Percentiles rank a stretch among this genome's conserved stretches.
Evolutionary conservation across 495 filamentous ascomycete species (phyloP).

Genomic region (Penicillium macrosclerotiorum): DNA sequence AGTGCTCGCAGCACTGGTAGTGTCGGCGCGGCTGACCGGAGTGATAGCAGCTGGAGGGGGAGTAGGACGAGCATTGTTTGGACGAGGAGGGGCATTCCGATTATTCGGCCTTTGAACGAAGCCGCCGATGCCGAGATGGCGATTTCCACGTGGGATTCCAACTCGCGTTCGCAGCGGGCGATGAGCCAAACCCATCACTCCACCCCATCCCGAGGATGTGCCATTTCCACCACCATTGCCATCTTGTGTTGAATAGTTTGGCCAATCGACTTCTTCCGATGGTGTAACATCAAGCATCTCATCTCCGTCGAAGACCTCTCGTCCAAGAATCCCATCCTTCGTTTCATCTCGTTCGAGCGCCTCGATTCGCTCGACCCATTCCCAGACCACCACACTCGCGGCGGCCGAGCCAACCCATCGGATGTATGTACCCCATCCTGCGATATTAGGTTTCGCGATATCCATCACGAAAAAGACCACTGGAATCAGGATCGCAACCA

Average conservation of each 20-base stretch:
- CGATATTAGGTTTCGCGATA: conserved; percentile 80
- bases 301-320: conserved; percentile 95
- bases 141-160: conserved; percentile 22
- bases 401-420: conserved; percentile 96
- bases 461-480: conserved; percentile 96
- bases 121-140: conserved; percentile 21
- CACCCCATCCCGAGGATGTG: conserved; percentile 45
- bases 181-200: conserved; percentile 39
- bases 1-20: conserved; percentile 74
- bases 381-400: conserved; percentile 97
- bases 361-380: conserved; percentile 99
- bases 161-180: conserved; percentile 39
- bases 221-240: conserved; percentile 39
- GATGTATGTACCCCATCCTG: conserved; percentile 96
- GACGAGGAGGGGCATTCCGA: conserved; percentile 15
- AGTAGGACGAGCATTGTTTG: conserved; percentile 49
- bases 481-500: conserved; percentile 79
- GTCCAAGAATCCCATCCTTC: conserved; percentile 90
- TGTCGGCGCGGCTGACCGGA: conserved; percentile 75
- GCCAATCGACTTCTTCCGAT: conserved; percentile 56
- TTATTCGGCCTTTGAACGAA: conserved; percentile 15
- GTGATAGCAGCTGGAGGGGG: conserved; percentile 64
- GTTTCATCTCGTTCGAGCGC: conserved; percentile 92
- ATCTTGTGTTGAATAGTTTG: conserved; percentile 35
- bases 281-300: conserved; percentile 85